phyloP scores from a whole-genome alignment of 768 basidiomycete genomes.

The Amanita phalloides region DNA sequence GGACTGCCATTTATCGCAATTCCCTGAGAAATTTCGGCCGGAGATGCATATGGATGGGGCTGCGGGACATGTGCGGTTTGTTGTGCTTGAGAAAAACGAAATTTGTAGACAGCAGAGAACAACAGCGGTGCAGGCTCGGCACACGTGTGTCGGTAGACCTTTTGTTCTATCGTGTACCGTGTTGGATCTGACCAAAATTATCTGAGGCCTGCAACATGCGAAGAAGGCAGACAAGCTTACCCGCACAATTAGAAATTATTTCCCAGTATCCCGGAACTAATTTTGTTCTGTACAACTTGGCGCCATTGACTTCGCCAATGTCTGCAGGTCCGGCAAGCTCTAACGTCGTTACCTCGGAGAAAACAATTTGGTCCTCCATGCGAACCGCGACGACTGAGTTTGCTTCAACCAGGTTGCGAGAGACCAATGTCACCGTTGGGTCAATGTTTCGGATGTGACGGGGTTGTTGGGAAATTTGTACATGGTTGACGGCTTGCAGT shows the following conservation, averaged over 20 bases:
- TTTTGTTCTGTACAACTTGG: constrained; percentile 44
- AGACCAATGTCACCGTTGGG: constrained; percentile 55
- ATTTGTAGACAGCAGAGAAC: constrained; percentile 52
- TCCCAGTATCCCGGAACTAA: constrained; percentile 61
- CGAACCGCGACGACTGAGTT: constrained; percentile 48
- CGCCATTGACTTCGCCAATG: constrained; percentile 7
- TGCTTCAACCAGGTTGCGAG: constrained; percentile 35
- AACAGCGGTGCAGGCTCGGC: constrained; percentile 18
- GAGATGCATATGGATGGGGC: not conserved
- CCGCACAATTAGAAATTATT: constrained; percentile 40
- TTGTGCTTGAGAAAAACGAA: constrained; percentile 13
- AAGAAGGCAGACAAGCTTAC: constrained; percentile 24
- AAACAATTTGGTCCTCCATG: constrained; percentile 34
- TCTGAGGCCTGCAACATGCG: not conserved
- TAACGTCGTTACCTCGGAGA: constrained; percentile 37
- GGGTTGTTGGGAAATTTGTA: constrained; percentile 31
- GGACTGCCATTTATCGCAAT: not conserved
- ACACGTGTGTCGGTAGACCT: constrained; percentile 32
- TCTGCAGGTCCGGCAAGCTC: constrained; percentile 11
- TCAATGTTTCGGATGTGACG: constrained; percentile 52
- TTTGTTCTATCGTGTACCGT: constrained; percentile 55
- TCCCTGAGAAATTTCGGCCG: not conserved
- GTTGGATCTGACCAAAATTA: constrained; percentile 42
- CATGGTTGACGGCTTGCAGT: constrained; percentile 13
- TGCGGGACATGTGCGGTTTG: not conserved